A percentile compares a stretch with the other conserved stretches of the same genome.
Conservation (phyloP, 2,329 filamentous ascomycete genomes). For the Stromatinia cepivora region DNA sequence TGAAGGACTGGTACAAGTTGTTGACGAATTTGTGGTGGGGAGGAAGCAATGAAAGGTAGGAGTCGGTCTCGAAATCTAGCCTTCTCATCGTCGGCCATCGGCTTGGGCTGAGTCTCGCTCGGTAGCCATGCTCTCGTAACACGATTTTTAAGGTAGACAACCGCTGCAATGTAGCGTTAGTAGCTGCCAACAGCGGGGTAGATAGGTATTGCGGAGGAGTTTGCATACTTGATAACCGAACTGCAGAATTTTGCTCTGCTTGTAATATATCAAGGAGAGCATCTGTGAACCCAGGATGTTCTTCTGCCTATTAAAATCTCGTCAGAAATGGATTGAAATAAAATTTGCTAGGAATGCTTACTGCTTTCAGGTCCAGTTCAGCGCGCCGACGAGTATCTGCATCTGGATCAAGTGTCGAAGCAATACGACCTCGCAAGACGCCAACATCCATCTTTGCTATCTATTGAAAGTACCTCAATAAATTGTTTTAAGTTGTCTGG, state of each 20-base stretch:
- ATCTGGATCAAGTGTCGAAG: conserved; percentile 72
- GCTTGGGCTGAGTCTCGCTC: conserved; percentile 63
- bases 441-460: conserved; percentile 64
- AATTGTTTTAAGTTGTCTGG: conserved; percentile 10
- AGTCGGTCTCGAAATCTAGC: conserved; percentile 81
- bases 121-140: conserved; percentile 89
- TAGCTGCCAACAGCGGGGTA: conserved; percentile 37
- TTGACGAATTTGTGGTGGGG: conserved; percentile 78
- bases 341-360: conserved; percentile 46
- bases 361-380: conserved; percentile 80
- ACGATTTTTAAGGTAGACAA: conserved; percentile 97
- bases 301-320: conserved; percentile 68
- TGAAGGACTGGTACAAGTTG: conserved; percentile 94
- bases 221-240: conserved; percentile 83
- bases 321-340: conserved; percentile 27
- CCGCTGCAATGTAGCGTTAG: conserved; percentile 58
- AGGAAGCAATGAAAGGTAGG: conserved; percentile 82
- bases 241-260: conserved; percentile 78
- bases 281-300: conserved; percentile 85
- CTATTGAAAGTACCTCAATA: conserved; percentile 23
- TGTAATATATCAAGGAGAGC: conserved; percentile 88
- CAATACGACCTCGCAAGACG: conserved; percentile 73
- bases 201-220: conserved; percentile 30
- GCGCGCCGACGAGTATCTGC: conserved; percentile 73
- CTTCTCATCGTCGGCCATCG: conserved; percentile 89